These are phyloP conservation scores for Leccinum pallidistipes DNA, from an alignment of 1,284 basidiomycete species.

Conservation along the genomic window DNA sequence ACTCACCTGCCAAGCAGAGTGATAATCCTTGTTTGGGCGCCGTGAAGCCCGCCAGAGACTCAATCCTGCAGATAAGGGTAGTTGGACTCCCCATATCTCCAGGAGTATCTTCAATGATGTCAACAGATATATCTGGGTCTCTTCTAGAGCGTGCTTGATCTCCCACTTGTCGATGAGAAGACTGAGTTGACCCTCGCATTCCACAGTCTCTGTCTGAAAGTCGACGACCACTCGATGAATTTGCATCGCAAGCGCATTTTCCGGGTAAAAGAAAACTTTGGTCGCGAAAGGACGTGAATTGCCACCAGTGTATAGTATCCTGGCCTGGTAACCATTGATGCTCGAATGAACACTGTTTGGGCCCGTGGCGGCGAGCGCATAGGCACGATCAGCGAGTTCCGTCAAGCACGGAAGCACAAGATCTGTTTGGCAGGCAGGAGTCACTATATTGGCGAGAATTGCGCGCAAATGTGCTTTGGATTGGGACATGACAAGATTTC, in stretches of 20 bases:
- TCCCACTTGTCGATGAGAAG: constrained; percentile 23
- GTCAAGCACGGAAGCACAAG: constrained; percentile 4
- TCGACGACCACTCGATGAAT: constrained; percentile 18
- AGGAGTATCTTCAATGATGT: background rate
- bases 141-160: constrained; percentile 21
- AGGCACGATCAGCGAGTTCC: background rate
- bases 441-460: constrained; percentile 21
- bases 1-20: background rate
- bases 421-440: constrained; percentile 5
- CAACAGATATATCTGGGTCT: constrained; percentile 17
- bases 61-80: background rate
- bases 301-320: constrained; percentile 18
- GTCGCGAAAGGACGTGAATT: constrained; percentile 9
- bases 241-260: constrained; percentile 6
- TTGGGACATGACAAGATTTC: constrained; percentile 22
- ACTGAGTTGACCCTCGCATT: constrained; percentile 14
- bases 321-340: constrained; percentile 15
- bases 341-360: background rate
- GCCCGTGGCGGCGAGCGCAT: background rate
- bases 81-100: background rate
- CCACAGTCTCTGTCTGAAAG: constrained; percentile 23
- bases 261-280: constrained; percentile 20
- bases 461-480: constrained; percentile 9
- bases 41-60: background rate
- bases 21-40: background rate